Conservation (phyloP, 1,139 yeast species). For the Magnusiomyces ingens region DNA sequence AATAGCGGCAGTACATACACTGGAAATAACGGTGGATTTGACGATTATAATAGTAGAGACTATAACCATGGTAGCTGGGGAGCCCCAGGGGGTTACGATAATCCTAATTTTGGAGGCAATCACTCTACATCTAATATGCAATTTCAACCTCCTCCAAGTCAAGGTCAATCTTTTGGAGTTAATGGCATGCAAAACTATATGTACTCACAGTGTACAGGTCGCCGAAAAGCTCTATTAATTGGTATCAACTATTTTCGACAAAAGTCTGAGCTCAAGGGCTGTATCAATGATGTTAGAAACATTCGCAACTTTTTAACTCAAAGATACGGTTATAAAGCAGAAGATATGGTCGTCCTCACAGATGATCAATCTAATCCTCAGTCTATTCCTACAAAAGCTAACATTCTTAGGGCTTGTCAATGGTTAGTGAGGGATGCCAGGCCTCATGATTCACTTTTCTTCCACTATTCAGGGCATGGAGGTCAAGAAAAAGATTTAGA, state of each 20-base stretch:
- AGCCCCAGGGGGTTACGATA: slow-evolving; percentile 2
- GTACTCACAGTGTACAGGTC: slow-evolving; percentile 71
- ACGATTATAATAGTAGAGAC: neutral
- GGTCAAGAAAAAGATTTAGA: slow-evolving; percentile 73
- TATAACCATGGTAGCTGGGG: neutral
- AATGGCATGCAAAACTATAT: slow-evolving; percentile 39
- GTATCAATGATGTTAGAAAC: slow-evolving; percentile 55
- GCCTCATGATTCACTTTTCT: slow-evolving; percentile 58
- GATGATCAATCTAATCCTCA: slow-evolving; percentile 61
- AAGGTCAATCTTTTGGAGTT: slow-evolving; percentile 35
- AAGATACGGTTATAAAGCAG: slow-evolving; percentile 55
- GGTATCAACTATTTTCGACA: slow-evolving; percentile 85
- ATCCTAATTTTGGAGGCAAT: slow-evolving; percentile 3
- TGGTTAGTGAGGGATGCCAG: slow-evolving; percentile 82
- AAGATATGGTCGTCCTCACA: slow-evolving; percentile 79
- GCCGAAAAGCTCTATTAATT: slow-evolving; percentile 70
- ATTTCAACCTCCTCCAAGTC: slow-evolving; percentile 29
- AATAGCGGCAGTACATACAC: neutral
- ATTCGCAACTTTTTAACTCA: slow-evolving; percentile 29
- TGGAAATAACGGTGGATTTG: neutral
- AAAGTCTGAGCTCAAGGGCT: slow-evolving; percentile 67
- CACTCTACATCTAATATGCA: neutral
- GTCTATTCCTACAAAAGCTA: slow-evolving; percentile 66
- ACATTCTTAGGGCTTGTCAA: slow-evolving; percentile 79
- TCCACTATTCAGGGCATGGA: slow-evolving; percentile 94